A percentile compares a stretch with the other conserved stretches of the same genome.
These are phyloP conservation scores for Zea mays DNA, from an alignment of 176 grass and related monocot species.

Conservation along the genomic window DNA sequence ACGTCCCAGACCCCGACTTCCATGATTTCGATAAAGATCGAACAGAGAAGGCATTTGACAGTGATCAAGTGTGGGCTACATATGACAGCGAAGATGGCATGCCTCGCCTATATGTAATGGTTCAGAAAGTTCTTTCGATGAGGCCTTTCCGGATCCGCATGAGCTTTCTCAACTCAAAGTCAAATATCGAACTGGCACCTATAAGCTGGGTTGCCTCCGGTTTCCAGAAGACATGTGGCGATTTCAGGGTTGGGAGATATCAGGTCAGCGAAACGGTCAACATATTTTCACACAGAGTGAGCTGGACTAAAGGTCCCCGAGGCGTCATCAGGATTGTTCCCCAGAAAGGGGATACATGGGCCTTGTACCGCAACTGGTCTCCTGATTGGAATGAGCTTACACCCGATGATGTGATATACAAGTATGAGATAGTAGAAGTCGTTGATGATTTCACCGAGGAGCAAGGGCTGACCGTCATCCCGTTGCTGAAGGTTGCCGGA, in stretches of 20 bases:
- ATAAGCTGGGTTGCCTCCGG: slow-evolving; percentile 84
- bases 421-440: slow-evolving; percentile 91
- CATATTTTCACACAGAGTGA: slow-evolving; percentile 91
- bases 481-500: slow-evolving; percentile 87
- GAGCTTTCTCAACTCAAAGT: slow-evolving; percentile 76
- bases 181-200: slow-evolving; percentile 77
- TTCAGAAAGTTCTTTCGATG: slow-evolving; percentile 87
- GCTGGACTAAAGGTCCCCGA: slow-evolving; percentile 83
- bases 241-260: slow-evolving; percentile 85
- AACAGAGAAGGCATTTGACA: slow-evolving; percentile 71
- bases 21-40: slow-evolving; percentile 96
- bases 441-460: slow-evolving; percentile 81
- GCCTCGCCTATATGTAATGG: slow-evolving; percentile 89
- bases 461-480: slow-evolving; percentile 60
- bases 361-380: slow-evolving; percentile 80
- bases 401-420: slow-evolving; percentile 78
- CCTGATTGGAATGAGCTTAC: slow-evolving; percentile 76
- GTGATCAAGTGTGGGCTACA: slow-evolving; percentile 87
- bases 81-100: slow-evolving; percentile 99
- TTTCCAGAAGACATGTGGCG: slow-evolving; percentile 82
- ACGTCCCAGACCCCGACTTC: slow-evolving; percentile 97
- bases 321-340: slow-evolving; percentile 86
- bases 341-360: slow-evolving; percentile 94
- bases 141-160: slow-evolving; percentile 81
- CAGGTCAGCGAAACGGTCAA: slow-evolving; percentile 70